Base-by-base conservation (phyloP, 495 filamentous ascomycete genomes). In the Hypoxylon perforatum region DNA sequence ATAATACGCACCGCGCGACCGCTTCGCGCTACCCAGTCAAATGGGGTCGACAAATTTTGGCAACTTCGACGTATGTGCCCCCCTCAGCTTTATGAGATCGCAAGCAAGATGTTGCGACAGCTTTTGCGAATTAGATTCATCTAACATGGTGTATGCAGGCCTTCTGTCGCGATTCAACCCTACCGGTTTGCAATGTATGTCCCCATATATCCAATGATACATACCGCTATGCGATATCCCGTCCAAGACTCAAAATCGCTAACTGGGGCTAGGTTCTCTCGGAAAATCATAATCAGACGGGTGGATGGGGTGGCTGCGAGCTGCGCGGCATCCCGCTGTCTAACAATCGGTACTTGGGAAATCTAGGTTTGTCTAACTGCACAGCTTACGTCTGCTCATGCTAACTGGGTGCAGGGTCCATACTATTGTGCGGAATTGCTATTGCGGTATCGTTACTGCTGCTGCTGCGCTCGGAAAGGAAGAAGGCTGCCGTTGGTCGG, bases 181-280 rank as follows among this genome's bases (percentile, higher is more conserved):
- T 99, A 73, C 95, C 95, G 65, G 87, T 97, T 67, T 97, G 94
- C 87, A 97, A 97, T 86, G 94, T 98, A 86, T 64, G 94, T 88
- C 36, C 36, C 8, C 30, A 33, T 33, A 5, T 33, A 22, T 64
- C 38, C 17, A 65, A 42, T 67, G 48, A 46, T 55, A 58, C 65
- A 64, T n/a, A n/a, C n/a, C n/a, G 51, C 56, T 72, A 58, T 72
- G 67, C 61, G 54, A 57, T 33, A 41, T 58, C 60, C 69, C 39
- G 49, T 50, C 23, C 46, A 21, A 2, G 47, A 9, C 58, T 30
- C 17, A n/a, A 52, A 30, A 61, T 44, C 54, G 11, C 45, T 61
- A 52, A 66, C 57, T 14, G n/a, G 47, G 19, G 48, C 47, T 69
- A 85, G 82, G 68, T 85, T 45, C 75, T 85, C 44, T 81, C 80